These are phyloP conservation scores for Centrapalus pauciflorus DNA, from an alignment of 129 eudicot species.

Conservation along the genomic window DNA sequence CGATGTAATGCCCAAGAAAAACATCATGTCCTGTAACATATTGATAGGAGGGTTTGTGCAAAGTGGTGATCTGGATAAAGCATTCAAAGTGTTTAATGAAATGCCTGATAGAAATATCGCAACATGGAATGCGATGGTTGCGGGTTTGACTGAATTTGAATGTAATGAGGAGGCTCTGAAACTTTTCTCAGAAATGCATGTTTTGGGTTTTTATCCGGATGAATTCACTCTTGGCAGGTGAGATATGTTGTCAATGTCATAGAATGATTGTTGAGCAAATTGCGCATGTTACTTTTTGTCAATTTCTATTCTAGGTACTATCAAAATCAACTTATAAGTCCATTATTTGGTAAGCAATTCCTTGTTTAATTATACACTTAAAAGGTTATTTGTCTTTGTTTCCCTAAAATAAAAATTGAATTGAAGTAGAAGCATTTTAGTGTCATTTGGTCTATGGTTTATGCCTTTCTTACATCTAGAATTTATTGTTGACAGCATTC, in stretches of 20 bases:
- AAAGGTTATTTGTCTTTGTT: too few species aligned
- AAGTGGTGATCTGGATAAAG: conserved; percentile 54
- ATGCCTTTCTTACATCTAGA: conserved; percentile 13
- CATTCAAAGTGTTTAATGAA: conserved; percentile 49
- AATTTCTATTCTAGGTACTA: too few species aligned
- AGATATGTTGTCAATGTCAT: not conserved
- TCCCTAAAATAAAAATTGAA: too few species aligned
- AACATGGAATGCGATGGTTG: conserved; percentile 71
- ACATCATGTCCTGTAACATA: conserved; percentile 72
- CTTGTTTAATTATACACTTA: too few species aligned
- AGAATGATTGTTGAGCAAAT: not conserved
- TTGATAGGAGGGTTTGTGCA: conserved; percentile 58
- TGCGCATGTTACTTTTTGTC: too few species aligned
- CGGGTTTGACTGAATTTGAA: conserved; percentile 55
- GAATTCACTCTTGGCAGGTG: conserved; percentile 55
- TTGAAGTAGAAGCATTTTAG: too few species aligned
- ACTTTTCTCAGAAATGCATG: conserved; percentile 46
- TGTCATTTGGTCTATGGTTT: not conserved
- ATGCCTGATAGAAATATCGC: conserved; percentile 70
- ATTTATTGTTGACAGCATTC: conserved; percentile 55
- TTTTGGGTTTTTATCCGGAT: conserved; percentile 57
- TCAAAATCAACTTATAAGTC: too few species aligned
- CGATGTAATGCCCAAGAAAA: conserved; percentile 59
- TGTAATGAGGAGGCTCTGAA: conserved; percentile 58
- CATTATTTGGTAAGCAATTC: not conserved